phyloP scores from a whole-genome alignment of 257 asterid species.

The Coffea canephora region DNA sequence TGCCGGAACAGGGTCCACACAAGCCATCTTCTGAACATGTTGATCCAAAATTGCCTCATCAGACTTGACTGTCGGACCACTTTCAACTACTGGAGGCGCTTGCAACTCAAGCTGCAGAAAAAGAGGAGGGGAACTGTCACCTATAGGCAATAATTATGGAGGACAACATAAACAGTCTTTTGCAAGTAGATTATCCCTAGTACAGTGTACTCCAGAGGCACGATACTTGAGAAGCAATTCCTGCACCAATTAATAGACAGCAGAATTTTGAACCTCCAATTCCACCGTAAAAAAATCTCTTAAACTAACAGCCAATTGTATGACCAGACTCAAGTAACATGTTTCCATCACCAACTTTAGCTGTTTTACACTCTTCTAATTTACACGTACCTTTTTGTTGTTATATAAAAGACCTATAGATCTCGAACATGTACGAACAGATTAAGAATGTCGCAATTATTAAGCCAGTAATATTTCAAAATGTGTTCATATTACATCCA shows the following conservation, averaged over 20 bases:
- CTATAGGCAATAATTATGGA: conserved; percentile 1
- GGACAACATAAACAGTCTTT: not conserved
- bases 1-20: conserved; percentile 3
- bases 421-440: not conserved
- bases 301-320: not conserved
- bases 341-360: not conserved
- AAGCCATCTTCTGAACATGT: conserved; percentile 2
- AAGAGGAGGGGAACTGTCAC: not conserved
- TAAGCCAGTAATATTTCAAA: not conserved
- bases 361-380: too few relatives aligned
- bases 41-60: not conserved
- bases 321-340: not conserved
- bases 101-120: conserved; percentile 16
- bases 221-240: not conserved
- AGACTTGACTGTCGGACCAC: not conserved
- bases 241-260: not conserved
- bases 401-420: not conserved
- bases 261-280: not conserved
- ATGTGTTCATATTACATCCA: not conserved
- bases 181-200: not conserved
- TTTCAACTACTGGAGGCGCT: conserved; percentile 3
- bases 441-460: not conserved
- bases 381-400: too few relatives aligned
- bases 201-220: not conserved
- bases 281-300: not conserved